These are phyloP conservation scores for Ganoderma meredithae DNA, from an alignment of 1,284 basidiomycete genomes.

Conservation along the genomic window DNA sequence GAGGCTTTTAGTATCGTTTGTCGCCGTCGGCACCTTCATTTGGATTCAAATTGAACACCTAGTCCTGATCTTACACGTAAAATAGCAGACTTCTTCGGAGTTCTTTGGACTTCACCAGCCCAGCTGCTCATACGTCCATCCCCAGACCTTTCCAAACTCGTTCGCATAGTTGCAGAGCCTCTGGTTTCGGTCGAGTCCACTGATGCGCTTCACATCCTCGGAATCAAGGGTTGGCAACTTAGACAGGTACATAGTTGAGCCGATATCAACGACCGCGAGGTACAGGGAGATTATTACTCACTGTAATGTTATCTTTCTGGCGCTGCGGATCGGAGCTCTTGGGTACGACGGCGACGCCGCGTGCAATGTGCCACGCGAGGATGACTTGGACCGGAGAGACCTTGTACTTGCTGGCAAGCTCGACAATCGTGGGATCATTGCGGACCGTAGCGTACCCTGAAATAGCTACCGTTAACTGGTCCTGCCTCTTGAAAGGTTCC, in stretches of 20 bases:
- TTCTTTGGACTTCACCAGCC: slow-evolving; percentile 47
- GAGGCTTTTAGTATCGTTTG: not conserved
- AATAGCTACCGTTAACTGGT: not conserved
- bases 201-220: slow-evolving; percentile 55
- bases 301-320: slow-evolving; percentile 54
- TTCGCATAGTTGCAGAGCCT: slow-evolving; percentile 40
- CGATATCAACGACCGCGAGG: not conserved
- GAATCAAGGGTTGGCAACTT: slow-evolving; percentile 54
- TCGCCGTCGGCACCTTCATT: not conserved
- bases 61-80: not conserved
- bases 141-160: slow-evolving; percentile 49
- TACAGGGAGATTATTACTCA: slow-evolving; percentile 34
- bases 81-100: no score
- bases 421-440: slow-evolving; percentile 48
- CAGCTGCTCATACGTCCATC: slow-evolving; percentile 58
- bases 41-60: not conserved
- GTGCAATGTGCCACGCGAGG: slow-evolving; percentile 53
- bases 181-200: slow-evolving; percentile 61
- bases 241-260: slow-evolving; percentile 6
- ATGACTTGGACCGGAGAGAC: slow-evolving; percentile 51
- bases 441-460: slow-evolving; percentile 50
- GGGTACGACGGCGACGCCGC: slow-evolving; percentile 49
- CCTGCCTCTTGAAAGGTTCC: not conserved
- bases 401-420: slow-evolving; percentile 52
- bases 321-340: slow-evolving; percentile 50